phyloP scores from a whole-genome alignment of 257 asterid species.

The Nicotiana otophora region DNA sequence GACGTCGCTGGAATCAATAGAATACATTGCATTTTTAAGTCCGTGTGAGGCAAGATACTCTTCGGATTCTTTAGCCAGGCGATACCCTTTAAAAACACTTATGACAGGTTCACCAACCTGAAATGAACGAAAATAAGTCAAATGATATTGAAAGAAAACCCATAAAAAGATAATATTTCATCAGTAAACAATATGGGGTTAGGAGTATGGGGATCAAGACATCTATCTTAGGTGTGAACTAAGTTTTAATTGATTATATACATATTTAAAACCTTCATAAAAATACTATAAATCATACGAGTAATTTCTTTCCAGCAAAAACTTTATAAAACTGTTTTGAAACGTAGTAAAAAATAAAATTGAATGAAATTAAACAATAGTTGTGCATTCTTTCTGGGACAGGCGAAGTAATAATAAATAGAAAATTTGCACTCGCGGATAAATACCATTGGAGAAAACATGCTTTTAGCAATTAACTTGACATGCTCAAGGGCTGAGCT shows the following conservation, averaged over 20 bases:
- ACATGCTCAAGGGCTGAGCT: not conserved
- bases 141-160: not conserved
- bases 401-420: not conserved
- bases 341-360: not conserved
- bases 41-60: conserved; percentile 69
- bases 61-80: conserved; percentile 69
- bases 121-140: not conserved
- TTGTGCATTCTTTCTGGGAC: not conserved
- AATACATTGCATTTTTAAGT: conserved; percentile 66
- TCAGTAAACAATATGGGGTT: not conserved
- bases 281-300: not conserved
- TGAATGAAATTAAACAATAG: not conserved
- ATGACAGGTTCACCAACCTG: conserved; percentile 58
- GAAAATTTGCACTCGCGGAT: not conserved
- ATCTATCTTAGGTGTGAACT: not conserved
- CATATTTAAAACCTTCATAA: not conserved
- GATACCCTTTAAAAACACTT: conserved; percentile 69
- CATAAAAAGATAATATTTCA: not conserved
- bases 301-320: not conserved
- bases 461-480: not conserved
- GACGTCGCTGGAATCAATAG: conserved; percentile 42
- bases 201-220: not conserved
- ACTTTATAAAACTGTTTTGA: not conserved
- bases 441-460: not conserved
- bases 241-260: not conserved